phyloP scores from a whole-genome alignment of 345 rosid genomes.

The Eutrema yunnanense region DNA sequence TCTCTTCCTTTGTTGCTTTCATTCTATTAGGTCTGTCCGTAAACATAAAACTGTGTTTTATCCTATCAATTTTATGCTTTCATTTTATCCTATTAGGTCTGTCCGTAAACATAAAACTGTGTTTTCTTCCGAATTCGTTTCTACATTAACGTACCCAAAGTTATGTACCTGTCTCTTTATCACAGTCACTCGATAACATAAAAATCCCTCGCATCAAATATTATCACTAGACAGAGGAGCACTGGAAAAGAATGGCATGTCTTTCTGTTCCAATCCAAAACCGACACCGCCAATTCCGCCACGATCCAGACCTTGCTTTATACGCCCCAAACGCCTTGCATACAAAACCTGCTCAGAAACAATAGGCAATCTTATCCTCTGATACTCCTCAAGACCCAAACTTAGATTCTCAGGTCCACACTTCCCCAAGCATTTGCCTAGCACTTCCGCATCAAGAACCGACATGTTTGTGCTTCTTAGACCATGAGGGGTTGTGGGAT shows the following conservation, averaged over 20 bases:
- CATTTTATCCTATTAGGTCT: too few relatives aligned
- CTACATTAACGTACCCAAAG: not conserved
- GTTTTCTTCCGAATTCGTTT: not conserved
- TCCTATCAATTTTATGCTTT: too few relatives aligned
- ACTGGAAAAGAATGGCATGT: slow-evolving; percentile 48
- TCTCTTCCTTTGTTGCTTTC: not conserved
- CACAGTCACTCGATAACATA: not conserved
- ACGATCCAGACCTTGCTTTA: slow-evolving; percentile 59
- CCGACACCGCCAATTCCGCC: slow-evolving; percentile 27
- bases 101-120: too few relatives aligned
- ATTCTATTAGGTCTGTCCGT: not conserved
- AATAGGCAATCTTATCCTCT: slow-evolving; percentile 50
- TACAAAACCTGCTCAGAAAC: slow-evolving; percentile 58
- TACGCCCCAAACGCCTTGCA: slow-evolving; percentile 47
- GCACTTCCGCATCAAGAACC: slow-evolving; percentile 53
- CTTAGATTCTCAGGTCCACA: slow-evolving; percentile 40
- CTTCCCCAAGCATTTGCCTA: slow-evolving; percentile 58
- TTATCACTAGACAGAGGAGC: slow-evolving; percentile 30
- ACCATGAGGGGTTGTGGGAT: slow-evolving; percentile 77
- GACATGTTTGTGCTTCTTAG: slow-evolving; percentile 88
- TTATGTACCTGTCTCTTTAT: not conserved
- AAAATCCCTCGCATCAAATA: not conserved
- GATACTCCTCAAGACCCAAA: slow-evolving; percentile 67
- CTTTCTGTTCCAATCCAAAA: slow-evolving; percentile 47
- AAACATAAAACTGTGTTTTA: too few relatives aligned